Percentiles rank a stretch among this genome's conserved stretches.
Conservation (phyloP, 1,284 basidiomycete genomes). For the Malassezia nana region DNA sequence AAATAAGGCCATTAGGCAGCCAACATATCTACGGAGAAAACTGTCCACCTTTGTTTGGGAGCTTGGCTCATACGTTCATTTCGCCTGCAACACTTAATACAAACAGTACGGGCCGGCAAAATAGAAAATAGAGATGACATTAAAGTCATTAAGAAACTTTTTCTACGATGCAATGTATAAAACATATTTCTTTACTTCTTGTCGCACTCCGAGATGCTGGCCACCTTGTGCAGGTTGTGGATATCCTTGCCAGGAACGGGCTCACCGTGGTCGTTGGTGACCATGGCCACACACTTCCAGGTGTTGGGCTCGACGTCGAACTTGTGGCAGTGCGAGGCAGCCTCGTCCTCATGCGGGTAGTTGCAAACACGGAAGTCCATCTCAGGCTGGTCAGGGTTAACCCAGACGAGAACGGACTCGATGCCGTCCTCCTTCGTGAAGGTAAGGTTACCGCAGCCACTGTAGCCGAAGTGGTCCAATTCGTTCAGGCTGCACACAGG, state of each 20-base stretch:
- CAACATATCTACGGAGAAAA: too few species aligned
- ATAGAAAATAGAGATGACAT: too few species aligned
- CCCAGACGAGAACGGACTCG: background rate
- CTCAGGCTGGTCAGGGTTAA: background rate
- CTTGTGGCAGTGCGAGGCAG: background rate
- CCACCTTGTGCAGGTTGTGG: background rate
- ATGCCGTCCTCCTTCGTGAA: background rate
- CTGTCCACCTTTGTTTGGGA: too few species aligned
- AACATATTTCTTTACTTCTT: too few species aligned
- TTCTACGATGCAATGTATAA: too few species aligned
- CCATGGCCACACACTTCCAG: background rate
- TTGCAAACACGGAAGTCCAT: background rate
- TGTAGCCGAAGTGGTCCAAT: background rate
- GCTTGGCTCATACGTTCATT: too few species aligned
- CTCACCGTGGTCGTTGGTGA: background rate
- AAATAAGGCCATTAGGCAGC: too few species aligned
- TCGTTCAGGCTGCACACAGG: background rate
- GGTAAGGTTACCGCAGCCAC: background rate
- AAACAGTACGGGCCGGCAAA: too few species aligned
- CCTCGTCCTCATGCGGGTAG: background rate
- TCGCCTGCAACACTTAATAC: too few species aligned
- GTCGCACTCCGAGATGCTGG: background rate
- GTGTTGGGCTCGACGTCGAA: background rate
- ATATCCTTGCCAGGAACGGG: background rate
- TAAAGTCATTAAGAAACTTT: too few species aligned